These are phyloP conservation scores for Microsporum canis DNA, from an alignment of 2,329 filamentous ascomycete species.

Conservation along the genomic window DNA sequence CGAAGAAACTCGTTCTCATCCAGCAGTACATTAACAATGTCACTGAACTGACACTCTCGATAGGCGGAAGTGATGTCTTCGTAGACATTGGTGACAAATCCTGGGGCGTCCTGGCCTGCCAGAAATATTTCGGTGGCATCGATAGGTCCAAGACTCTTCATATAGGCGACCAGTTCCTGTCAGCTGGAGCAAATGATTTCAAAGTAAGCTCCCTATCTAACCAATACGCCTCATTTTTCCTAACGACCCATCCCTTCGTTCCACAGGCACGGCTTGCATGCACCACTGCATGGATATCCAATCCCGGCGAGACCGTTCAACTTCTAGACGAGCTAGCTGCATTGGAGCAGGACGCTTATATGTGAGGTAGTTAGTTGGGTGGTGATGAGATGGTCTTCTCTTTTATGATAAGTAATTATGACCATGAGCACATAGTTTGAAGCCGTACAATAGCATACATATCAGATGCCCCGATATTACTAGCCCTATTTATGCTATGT, in stretches of 20 bases:
- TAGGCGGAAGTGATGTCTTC: conserved; percentile 85
- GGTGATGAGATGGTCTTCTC: background rate
- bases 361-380: background rate
- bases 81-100: conserved; percentile 98
- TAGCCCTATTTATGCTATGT: too few relatives aligned
- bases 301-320: conserved; percentile 77
- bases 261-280: conserved; percentile 64
- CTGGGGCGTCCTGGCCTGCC: conserved; percentile 87
- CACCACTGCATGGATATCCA: conserved; percentile 95
- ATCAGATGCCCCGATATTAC: background rate
- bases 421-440: too few relatives aligned
- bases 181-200: conserved; percentile 92
- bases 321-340: conserved; percentile 70
- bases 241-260: background rate
- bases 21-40: background rate
- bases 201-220: conserved; percentile 44
- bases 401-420: background rate
- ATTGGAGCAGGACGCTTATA: conserved; percentile 25
- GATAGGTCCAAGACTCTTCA: conserved; percentile 72
- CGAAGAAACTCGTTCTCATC: too few relatives aligned
- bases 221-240: background rate
- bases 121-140: conserved; percentile 75
- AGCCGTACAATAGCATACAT: background rate
- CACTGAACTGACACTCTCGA: background rate
- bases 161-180: conserved; percentile 91